These are phyloP conservation scores for Cystobasidium onofrii DNA, from an alignment of 768 basidiomycete genomes.

Conservation along the genomic window DNA sequence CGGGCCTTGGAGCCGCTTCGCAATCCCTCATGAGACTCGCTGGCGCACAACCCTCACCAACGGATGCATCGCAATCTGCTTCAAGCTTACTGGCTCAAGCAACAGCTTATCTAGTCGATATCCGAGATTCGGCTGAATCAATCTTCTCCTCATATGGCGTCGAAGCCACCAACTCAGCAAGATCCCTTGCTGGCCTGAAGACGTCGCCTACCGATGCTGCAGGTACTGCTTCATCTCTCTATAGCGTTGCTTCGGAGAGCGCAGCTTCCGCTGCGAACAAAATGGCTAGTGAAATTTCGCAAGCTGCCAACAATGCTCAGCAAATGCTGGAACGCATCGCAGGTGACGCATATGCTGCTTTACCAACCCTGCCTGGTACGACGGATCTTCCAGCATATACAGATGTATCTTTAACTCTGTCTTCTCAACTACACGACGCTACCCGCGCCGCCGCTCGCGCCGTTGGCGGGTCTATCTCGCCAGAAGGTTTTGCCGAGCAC, in stretches of 20 bases:
- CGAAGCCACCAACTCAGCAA: constrained; percentile 15
- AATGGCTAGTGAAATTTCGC: constrained; percentile 4
- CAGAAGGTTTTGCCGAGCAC: neutral
- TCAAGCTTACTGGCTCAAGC: constrained; percentile 10
- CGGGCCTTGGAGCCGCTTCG: constrained; percentile 2
- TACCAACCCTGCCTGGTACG: constrained; percentile 19
- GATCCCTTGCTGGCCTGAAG: constrained; percentile 9
- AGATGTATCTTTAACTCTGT: neutral
- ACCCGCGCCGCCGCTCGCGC: constrained; percentile 17
- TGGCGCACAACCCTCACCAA: constrained; percentile 28
- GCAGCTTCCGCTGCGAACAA: constrained; percentile 4
- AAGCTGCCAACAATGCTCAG: constrained; percentile 25
- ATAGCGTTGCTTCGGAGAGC: neutral
- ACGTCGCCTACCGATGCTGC: neutral
- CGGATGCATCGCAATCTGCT: constrained; percentile 8
- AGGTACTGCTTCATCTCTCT: constrained; percentile 8
- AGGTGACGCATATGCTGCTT: constrained; percentile 4
- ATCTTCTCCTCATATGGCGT: constrained; percentile 6
- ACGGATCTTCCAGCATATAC: constrained; percentile 15
- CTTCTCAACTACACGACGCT: constrained; percentile 12
- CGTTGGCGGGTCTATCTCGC: neutral
- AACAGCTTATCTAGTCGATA: constrained; percentile 13
- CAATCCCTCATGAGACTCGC: constrained; percentile 15
- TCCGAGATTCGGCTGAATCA: neutral
- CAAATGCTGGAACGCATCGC: neutral